These are phyloP conservation scores for Daedaleopsis nitida DNA, from an alignment of 768 basidiomycete genomes.

Conservation along the genomic window DNA sequence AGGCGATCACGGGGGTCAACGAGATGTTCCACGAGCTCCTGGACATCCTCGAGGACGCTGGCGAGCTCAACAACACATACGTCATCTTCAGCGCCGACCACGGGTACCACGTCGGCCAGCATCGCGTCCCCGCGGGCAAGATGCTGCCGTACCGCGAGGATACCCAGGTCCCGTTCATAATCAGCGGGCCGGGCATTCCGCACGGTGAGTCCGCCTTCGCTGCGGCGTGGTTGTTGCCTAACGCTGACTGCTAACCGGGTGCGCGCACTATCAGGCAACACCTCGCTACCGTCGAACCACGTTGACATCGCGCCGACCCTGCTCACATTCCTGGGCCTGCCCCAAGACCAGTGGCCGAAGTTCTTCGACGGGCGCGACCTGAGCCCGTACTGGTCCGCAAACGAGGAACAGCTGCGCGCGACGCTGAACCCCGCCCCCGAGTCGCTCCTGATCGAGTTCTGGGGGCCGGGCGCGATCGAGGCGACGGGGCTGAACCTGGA, in stretches of 20 bases:
- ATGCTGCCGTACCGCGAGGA: neutral
- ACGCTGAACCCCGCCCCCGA: neutral
- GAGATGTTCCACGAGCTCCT: neutral
- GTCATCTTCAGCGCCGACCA: neutral
- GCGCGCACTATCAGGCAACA: too few species aligned
- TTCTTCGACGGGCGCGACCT: neutral
- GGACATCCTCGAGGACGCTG: neutral
- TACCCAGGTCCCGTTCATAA: neutral
- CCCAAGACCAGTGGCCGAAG: neutral
- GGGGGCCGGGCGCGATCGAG: neutral
- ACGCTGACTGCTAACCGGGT: neutral
- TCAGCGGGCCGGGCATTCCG: neutral
- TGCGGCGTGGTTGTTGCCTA: neutral
- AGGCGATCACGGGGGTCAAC: neutral
- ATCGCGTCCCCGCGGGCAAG: neutral
- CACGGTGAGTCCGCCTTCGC: neutral
- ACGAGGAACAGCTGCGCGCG: neutral
- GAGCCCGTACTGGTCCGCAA: neutral
- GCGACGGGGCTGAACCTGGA: neutral
- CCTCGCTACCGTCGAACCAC: neutral
- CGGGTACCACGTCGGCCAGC: neutral
- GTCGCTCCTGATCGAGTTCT: neutral
- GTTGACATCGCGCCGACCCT: neutral
- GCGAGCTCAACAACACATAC: neutral
- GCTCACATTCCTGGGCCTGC: neutral